These are phyloP conservation scores for Wickerhamiella spandovensis DNA, from an alignment of 805 yeast species.

Conservation along the genomic window DNA sequence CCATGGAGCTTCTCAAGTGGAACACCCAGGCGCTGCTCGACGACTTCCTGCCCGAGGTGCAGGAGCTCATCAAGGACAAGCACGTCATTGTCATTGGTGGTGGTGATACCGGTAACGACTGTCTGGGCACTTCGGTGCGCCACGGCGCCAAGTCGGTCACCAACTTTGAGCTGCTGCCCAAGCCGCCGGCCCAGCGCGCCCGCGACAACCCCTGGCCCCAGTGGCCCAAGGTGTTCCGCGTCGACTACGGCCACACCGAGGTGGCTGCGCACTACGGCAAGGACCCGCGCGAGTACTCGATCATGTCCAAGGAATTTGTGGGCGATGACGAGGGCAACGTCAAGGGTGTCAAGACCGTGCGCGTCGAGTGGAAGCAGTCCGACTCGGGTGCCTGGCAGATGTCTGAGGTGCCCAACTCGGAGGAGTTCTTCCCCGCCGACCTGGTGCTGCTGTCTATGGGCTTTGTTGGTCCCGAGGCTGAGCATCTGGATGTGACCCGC, in stretches of 20 bases:
- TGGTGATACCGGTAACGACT: slow-evolving; percentile 99
- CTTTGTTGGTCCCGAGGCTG: slow-evolving; percentile 89
- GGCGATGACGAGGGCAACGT: slow-evolving; percentile 94
- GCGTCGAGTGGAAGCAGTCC: slow-evolving; percentile 96
- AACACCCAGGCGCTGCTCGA: slow-evolving; percentile 86
- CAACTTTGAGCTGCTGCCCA: slow-evolving; percentile 88
- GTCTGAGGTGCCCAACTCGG: slow-evolving; percentile 93
- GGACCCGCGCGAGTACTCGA: slow-evolving; percentile 95
- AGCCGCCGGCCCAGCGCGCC: slow-evolving; percentile 74
- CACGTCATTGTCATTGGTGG: slow-evolving; percentile 95
- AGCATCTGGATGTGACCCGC: slow-evolving; percentile 49
- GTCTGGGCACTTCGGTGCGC: slow-evolving; percentile 93
- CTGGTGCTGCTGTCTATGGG: slow-evolving; percentile 93
- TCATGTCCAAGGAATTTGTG: slow-evolving; percentile 86
- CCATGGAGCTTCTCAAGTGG: slow-evolving; percentile 79
- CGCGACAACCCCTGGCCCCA: slow-evolving; percentile 99
- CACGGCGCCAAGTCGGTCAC: slow-evolving; percentile 92
- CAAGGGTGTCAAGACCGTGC: slow-evolving; percentile 85
- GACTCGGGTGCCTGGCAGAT: slow-evolving; percentile 97
- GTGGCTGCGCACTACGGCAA: slow-evolving; percentile 89
- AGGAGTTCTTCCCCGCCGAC: slow-evolving; percentile 90
- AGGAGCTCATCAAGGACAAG: slow-evolving; percentile 63
- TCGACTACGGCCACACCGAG: slow-evolving; percentile 95
- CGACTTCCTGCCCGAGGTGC: slow-evolving; percentile 63
- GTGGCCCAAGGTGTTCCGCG: slow-evolving; percentile 97